Conservation (phyloP, 495 filamentous ascomycete genomes). For the Friedmanniomyces endolithicus region DNA sequence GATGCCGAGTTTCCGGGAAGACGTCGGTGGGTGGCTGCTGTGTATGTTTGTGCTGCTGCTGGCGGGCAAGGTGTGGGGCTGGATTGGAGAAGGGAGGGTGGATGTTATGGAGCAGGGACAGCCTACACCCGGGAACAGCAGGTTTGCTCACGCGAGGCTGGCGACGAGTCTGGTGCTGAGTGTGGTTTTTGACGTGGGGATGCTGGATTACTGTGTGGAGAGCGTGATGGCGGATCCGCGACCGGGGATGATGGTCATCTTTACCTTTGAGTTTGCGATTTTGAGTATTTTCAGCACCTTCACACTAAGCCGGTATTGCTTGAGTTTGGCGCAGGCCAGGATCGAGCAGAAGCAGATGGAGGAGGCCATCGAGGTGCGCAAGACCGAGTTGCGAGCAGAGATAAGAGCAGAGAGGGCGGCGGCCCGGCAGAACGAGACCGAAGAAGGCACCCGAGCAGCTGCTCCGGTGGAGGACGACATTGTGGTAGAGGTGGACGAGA, state of each 20-base stretch:
- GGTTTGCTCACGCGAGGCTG: conserved; percentile 76
- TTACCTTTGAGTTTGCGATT: conserved; percentile 92
- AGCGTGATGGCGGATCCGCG: conserved; percentile 74
- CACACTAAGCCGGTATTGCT: conserved; percentile 60
- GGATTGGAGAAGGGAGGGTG: conserved; percentile 91
- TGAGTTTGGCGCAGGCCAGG: conserved; percentile 67
- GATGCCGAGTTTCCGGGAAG: conserved; percentile 97
- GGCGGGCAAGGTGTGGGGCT: conserved; percentile 91
- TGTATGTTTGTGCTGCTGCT: conserved; percentile 92
- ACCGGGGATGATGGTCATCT: conserved; percentile 99
- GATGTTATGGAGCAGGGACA: conserved; percentile 89
- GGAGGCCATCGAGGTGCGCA: conserved; percentile 49
- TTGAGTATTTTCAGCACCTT: conserved; percentile 67
- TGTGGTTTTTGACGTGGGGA: conserved; percentile 58
- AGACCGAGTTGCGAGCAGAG: conserved; percentile 42
- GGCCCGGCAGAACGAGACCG: conserved; percentile 46
- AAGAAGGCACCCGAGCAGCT: conserved; percentile 32
- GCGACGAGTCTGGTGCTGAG: conserved; percentile 66
- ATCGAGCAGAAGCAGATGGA: conserved; percentile 59
- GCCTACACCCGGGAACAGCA: conserved; percentile 62
- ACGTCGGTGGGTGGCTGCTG: conserved; percentile 84
- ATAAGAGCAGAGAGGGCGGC: conserved; percentile 48
- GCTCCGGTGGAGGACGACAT: conserved; percentile 30
- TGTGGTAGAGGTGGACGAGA: conserved; percentile 54
- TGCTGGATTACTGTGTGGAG: conserved; percentile 67